Conservation (phyloP, 495 filamentous ascomycete species). For the Endocarpon pusillum region DNA sequence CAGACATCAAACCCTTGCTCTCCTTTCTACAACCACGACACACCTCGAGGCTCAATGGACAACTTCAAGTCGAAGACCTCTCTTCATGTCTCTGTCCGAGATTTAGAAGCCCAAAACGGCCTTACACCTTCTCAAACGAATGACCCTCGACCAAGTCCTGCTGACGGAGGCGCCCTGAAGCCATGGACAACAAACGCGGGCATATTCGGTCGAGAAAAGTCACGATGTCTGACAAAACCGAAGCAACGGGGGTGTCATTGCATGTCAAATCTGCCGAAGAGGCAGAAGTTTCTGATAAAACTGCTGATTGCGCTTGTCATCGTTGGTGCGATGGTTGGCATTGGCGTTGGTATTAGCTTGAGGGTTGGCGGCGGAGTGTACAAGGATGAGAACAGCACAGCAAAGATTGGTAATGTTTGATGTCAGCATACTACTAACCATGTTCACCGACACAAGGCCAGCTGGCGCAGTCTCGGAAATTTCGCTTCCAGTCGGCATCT, state of each 20-base stretch:
- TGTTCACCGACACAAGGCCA: too few species aligned
- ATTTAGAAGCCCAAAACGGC: slow-evolving; percentile 12
- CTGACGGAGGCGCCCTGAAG: not conserved
- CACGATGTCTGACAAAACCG: slow-evolving; percentile 23
- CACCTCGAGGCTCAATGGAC: slow-evolving; percentile 32
- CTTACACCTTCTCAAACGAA: slow-evolving; percentile 13
- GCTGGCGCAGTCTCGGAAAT: too few species aligned
- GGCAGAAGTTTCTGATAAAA: slow-evolving; percentile 34
- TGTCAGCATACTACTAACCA: too few species aligned
- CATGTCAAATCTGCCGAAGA: slow-evolving; percentile 24
- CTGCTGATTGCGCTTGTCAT: slow-evolving; percentile 36
- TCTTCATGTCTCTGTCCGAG: slow-evolving; percentile 9
- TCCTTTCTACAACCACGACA: slow-evolving; percentile 41
- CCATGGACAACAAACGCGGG: slow-evolving; percentile 1
- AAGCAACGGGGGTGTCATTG: slow-evolving; percentile 20
- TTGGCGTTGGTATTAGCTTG: slow-evolving; percentile 44
- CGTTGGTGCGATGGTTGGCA: slow-evolving; percentile 39
- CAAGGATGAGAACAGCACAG: slow-evolving; percentile 20
- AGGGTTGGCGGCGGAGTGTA: slow-evolving; percentile 44
- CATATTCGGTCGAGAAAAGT: slow-evolving; percentile 17
- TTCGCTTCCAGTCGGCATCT: too few species aligned
- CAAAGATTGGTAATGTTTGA: slow-evolving; percentile 12
- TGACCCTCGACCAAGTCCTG: slow-evolving; percentile 5
- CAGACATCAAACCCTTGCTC: slow-evolving; percentile 34
- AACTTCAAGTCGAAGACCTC: slow-evolving; percentile 23